phyloP scores from a whole-genome alignment of 371 early-diverging fungal species.

The Haplosporangium sp. region DNA sequence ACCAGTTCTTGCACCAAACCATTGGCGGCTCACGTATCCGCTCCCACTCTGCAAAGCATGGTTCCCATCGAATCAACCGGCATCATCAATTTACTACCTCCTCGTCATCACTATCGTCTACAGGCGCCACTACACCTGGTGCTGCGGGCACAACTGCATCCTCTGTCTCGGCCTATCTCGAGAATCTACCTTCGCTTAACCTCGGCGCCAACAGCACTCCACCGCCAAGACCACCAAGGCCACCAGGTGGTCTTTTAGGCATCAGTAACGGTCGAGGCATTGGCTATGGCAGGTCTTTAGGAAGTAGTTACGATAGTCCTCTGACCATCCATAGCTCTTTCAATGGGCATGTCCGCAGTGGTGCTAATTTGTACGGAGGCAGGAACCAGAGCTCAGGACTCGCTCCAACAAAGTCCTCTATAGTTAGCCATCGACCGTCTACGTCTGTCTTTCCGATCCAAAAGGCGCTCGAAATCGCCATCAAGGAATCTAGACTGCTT shows the following conservation, averaged over 20 bases:
- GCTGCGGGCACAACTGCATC: conserved; percentile 25
- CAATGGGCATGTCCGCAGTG: conserved; percentile 53
- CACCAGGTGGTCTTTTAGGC: conserved; percentile 49
- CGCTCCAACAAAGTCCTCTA: conserved; percentile 15
- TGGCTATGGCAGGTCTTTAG: conserved; percentile 40
- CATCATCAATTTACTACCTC: conserved; percentile 12
- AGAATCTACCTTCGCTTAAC: conserved; percentile 30
- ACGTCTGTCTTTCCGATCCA: conserved; percentile 52
- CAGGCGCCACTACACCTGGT: conserved; percentile 2
- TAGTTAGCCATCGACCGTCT: conserved; percentile 24
- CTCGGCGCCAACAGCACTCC: conserved; percentile 8
- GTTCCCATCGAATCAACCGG: conserved; percentile 32
- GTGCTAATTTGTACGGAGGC: conserved; percentile 46
- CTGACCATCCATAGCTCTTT: conserved; percentile 38
- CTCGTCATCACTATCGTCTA: conserved; percentile 12
- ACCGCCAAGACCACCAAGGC: conserved; percentile 44
- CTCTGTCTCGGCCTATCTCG: conserved; percentile 46
- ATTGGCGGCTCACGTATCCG: conserved; percentile 40
- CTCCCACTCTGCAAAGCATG: conserved; percentile 32
- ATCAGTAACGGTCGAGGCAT: conserved; percentile 53
- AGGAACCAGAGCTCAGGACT: conserved; percentile 36
- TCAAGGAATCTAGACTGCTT: conserved; percentile 44
- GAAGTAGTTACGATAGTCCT: conserved; percentile 49
- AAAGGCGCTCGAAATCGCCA: conserved; percentile 49
- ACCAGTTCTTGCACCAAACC: conserved; percentile 38